These are phyloP conservation scores for Termitomyces sp. DNA, from an alignment of 768 basidiomycete genomes.

Conservation along the genomic window DNA sequence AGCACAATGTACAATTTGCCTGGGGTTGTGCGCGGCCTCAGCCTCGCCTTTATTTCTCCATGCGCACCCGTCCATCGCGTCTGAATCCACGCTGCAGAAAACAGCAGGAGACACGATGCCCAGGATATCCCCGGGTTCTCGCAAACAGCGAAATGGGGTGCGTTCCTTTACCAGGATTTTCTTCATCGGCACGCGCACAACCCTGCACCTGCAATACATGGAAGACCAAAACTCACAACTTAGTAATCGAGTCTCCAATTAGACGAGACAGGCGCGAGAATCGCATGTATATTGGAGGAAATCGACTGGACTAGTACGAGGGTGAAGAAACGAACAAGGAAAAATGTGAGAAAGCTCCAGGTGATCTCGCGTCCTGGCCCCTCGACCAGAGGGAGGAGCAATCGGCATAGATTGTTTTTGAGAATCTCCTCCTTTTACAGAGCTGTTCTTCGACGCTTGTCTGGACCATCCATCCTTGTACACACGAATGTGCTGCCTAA, in stretches of 20 bases:
- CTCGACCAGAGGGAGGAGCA: slow-evolving; percentile 87
- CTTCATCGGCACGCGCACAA: slow-evolving; percentile 50
- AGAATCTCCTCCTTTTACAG: slow-evolving; percentile 37
- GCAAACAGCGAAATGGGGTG: slow-evolving; percentile 47
- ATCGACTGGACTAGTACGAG: slow-evolving; percentile 9
- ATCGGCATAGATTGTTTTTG: slow-evolving; percentile 94
- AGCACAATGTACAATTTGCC: not conserved
- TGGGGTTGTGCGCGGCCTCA: slow-evolving; percentile 39
- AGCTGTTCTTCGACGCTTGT: slow-evolving; percentile 77
- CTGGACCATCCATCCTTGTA: slow-evolving; percentile 74
- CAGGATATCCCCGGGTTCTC: slow-evolving; percentile 24
- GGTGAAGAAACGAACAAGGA: slow-evolving; percentile 11
- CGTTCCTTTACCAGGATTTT: slow-evolving; percentile 87
- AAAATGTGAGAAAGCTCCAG: slow-evolving; percentile 70
- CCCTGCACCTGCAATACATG: slow-evolving; percentile 6
- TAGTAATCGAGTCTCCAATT: not conserved
- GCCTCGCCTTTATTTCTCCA: slow-evolving; percentile 89
- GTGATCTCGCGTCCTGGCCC: slow-evolving; percentile 89
- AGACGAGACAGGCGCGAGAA: not conserved
- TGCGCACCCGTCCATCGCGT: slow-evolving; percentile 51
- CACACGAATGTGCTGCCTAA: slow-evolving; percentile 24
- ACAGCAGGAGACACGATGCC: slow-evolving; percentile 23
- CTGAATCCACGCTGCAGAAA: slow-evolving; percentile 18
- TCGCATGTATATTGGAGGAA: slow-evolving; percentile 8
- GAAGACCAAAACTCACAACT: slow-evolving; percentile 17